A percentile compares a stretch with the other conserved stretches of the same genome.
Conservation (phyloP, 345 rosid species). For the thale cress (Arabidopsis thaliana) region DNA sequence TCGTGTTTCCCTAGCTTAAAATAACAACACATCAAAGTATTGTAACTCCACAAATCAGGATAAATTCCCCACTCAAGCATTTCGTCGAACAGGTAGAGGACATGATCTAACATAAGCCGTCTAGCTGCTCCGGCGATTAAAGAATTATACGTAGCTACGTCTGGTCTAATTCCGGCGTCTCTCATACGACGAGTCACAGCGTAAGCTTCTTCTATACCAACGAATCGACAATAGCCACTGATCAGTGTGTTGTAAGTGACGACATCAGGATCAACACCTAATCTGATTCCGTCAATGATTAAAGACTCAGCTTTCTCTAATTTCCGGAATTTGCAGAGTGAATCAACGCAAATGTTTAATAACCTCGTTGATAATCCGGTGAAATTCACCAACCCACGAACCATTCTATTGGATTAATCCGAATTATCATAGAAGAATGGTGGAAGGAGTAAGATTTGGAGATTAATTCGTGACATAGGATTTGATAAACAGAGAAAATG, state of each 20-base stretch:
- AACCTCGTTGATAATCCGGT: constrained; percentile 62
- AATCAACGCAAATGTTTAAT: constrained; percentile 63
- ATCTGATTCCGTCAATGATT: constrained; percentile 63
- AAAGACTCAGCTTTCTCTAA: constrained; percentile 69
- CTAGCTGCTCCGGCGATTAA: constrained; percentile 71
- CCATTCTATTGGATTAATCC: constrained; percentile 33
- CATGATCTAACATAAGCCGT: constrained; percentile 45
- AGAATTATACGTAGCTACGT: constrained; percentile 71
- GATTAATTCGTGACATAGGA: constrained; percentile 24
- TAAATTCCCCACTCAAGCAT: constrained; percentile 62
- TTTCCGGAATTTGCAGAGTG: constrained; percentile 61
- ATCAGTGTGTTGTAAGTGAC: constrained; percentile 76
- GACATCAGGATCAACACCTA: constrained; percentile 86
- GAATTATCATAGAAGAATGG: constrained; percentile 31
- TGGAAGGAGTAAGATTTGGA: constrained; percentile 30
- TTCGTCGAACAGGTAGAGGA: constrained; percentile 80
- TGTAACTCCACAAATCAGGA: constrained; percentile 88
- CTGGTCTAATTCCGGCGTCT: constrained; percentile 67
- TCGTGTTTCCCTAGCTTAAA: constrained; percentile 69
- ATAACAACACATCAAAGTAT: constrained; percentile 78
- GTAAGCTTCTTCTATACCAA: constrained; percentile 65
- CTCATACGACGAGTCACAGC: constrained; percentile 64
- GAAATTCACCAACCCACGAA: constrained; percentile 42
- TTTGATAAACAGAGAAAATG: not conserved
- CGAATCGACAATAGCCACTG: constrained; percentile 65